phyloP scores from a whole-genome alignment of 306 rosid genomes.

The Styphnolobium japonicum region DNA sequence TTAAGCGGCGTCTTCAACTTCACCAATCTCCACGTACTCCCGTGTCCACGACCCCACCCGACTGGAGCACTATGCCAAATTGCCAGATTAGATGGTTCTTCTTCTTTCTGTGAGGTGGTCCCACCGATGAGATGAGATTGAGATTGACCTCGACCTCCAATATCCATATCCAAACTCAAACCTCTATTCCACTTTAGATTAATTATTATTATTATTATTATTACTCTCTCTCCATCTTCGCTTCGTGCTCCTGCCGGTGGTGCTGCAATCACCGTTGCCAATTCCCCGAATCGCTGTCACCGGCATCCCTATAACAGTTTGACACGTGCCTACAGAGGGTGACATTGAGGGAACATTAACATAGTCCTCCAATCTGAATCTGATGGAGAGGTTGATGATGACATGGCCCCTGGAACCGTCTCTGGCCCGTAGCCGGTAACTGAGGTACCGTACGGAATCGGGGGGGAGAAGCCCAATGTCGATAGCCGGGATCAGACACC shows the following conservation, averaged over 20 bases:
- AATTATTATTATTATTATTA: background rate
- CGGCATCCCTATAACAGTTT: constrained; percentile 56
- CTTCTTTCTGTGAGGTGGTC: background rate
- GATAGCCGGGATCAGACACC: constrained; percentile 48
- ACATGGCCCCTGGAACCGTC: constrained; percentile 48
- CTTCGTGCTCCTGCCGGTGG: background rate
- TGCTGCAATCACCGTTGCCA: background rate
- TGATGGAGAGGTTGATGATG: constrained; percentile 47
- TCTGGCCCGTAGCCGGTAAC: constrained; percentile 58
- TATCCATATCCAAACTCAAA: background rate
- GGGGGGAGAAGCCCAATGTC: constrained; percentile 42
- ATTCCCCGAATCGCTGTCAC: constrained; percentile 21
- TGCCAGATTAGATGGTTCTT: too few relatives aligned
- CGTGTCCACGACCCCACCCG: background rate
- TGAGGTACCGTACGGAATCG: constrained; percentile 36
- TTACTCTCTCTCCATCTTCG: background rate
- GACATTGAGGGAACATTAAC: background rate
- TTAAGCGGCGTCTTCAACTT: background rate
- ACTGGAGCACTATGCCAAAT: background rate
- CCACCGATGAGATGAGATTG: background rate
- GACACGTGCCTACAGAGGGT: constrained; percentile 20
- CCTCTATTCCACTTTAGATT: background rate
- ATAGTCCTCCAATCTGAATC: constrained; percentile 22
- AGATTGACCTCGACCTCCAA: background rate
- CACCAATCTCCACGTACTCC: background rate